Percentiles rank a stretch among this genome's conserved stretches.
These are phyloP conservation scores for Podospora pseudopauciseta DNA, from an alignment of 495 filamentous ascomycete species.

Conservation along the genomic window DNA sequence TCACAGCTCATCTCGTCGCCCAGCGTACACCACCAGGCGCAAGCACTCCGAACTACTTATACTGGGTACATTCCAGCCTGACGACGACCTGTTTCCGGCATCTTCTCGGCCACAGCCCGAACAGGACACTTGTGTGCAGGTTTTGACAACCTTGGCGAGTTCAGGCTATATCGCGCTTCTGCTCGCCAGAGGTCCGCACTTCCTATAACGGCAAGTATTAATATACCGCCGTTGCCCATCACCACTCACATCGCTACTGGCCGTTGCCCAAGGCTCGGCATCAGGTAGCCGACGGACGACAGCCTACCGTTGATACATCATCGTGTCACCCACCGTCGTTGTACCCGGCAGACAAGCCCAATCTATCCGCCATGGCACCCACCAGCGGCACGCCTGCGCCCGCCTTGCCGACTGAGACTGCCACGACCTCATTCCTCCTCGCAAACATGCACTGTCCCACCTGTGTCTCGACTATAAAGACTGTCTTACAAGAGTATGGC, in stretches of 20 bases:
- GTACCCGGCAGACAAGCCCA: conserved; percentile 18
- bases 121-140: not conserved
- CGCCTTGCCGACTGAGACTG: conserved; percentile 19
- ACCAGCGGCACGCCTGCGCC: conserved; percentile 9
- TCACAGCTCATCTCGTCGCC: not conserved
- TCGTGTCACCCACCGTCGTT: conserved; percentile 6
- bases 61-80: not conserved
- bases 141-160: conserved; percentile 19
- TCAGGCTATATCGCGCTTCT: conserved; percentile 30
- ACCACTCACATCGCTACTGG: conserved; percentile 6
- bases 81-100: not conserved
- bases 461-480: conserved; percentile 55
- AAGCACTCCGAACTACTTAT: not conserved
- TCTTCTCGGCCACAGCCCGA: not conserved
- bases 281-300: conserved; percentile 1
- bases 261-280: conserved; percentile 2
- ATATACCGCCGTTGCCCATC: conserved; percentile 22
- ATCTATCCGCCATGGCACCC: conserved; percentile 25
- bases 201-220: conserved; percentile 26
- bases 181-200: conserved; percentile 25
- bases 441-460: conserved; percentile 61
- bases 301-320: not conserved
- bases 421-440: conserved; percentile 49
- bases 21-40: not conserved
- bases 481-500: conserved; percentile 39